phyloP scores from a whole-genome alignment of 2,329 filamentous ascomycete species.

The Epichloe sp. region DNA sequence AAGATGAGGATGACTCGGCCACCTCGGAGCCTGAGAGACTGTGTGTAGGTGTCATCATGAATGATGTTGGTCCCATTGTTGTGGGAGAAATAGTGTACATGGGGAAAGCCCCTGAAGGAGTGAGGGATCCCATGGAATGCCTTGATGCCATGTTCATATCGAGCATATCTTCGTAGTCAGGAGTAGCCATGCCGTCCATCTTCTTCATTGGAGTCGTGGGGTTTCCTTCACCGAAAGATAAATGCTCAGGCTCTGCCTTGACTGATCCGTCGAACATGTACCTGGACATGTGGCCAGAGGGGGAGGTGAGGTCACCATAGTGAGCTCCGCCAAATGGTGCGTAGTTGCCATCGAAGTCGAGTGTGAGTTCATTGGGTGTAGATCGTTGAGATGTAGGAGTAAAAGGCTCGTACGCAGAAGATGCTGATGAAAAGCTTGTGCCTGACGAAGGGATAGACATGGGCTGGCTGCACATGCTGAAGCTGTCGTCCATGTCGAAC shows the following conservation, averaged over 20 bases:
- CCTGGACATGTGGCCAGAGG: conserved; percentile 19
- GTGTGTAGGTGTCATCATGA: conserved; percentile 28
- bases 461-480: conserved; percentile 23
- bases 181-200: conserved; percentile 19
- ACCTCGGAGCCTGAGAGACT: conserved; percentile 27
- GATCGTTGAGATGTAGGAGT: conserved; percentile 32
- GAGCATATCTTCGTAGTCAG: conserved; percentile 26
- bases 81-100: conserved; percentile 23
- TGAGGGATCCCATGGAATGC: conserved; percentile 22
- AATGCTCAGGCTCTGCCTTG: conserved; percentile 22
- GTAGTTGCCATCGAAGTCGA: conserved; percentile 25
- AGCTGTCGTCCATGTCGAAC: conserved; percentile 28
- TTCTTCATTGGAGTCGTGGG: conserved; percentile 25
- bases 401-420: conserved; percentile 29
- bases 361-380: conserved; percentile 24
- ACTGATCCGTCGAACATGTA: conserved; percentile 20
- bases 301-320: conserved; percentile 23
- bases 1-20: conserved; percentile 23
- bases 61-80: conserved; percentile 19
- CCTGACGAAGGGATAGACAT: conserved; percentile 23
- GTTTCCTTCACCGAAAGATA: conserved; percentile 18
- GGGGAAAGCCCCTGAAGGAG: conserved; percentile 23
- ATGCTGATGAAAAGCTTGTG: conserved; percentile 27
- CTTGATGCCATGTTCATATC: conserved; percentile 23
- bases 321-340: conserved; percentile 14